Evolutionary conservation across 441 rosid genomes (phyloP).

Genomic region (Oxalis stricta): DNA sequence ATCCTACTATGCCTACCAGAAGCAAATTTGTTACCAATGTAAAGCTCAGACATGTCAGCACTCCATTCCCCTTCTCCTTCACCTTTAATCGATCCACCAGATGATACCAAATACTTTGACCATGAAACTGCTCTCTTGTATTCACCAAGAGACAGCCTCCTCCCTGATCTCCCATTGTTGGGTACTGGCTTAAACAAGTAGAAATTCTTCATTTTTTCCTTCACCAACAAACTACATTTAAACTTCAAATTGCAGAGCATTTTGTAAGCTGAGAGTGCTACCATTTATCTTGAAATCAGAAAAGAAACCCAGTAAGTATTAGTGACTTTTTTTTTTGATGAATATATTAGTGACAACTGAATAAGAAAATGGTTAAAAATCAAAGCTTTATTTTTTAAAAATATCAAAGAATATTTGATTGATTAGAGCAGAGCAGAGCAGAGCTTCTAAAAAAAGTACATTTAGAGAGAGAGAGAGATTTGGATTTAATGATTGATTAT

Average conservation of each 20-base stretch:
- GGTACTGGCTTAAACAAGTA: conserved; percentile 47
- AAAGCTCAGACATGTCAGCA: conserved; percentile 66
- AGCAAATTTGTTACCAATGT: conserved; percentile 61
- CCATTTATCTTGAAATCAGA: conserved; percentile 13
- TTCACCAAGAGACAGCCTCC: conserved; percentile 58
- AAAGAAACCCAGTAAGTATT: conserved; percentile 4
- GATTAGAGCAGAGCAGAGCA: too few species aligned
- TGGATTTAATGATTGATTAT: conserved; percentile 8
- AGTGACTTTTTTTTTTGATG: too few species aligned
- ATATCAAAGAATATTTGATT: too few species aligned
- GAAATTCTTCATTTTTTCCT: conserved; percentile 37
- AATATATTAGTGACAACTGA: too few species aligned
- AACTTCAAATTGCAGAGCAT: too few species aligned
- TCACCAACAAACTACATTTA: conserved; percentile 21
- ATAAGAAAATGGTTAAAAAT: too few species aligned
- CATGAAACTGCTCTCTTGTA: conserved; percentile 58
- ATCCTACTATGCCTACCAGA: conserved; percentile 70
- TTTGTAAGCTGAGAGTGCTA: too few species aligned
- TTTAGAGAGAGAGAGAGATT: conserved; percentile 5
- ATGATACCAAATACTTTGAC: conserved; percentile 71
- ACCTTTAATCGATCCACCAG: conserved; percentile 65
- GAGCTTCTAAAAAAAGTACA: too few species aligned
- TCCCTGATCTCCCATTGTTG: conserved; percentile 33
- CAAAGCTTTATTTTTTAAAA: too few species aligned
- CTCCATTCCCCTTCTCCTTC: conserved; percentile 66